A percentile compares a stretch with the other conserved stretches of the same genome.
Evolutionary conservation across 2,329 filamentous ascomycete species (phyloP).

Genomic region (Fusarium denticulatum): DNA sequence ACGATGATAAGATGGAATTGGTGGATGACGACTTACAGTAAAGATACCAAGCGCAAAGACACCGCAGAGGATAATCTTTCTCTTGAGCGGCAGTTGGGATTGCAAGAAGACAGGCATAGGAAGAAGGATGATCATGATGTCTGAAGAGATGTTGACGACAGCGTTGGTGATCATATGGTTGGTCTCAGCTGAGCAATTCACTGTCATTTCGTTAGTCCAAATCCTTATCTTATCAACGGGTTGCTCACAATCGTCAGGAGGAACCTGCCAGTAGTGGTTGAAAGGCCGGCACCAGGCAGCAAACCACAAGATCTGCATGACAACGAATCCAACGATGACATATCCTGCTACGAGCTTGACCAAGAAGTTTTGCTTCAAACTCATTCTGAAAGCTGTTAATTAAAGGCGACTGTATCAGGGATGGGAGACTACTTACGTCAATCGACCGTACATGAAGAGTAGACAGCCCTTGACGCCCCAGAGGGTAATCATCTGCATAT

Average conservation of each 20-base stretch:
- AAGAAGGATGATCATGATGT: constrained; percentile 66
- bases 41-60: constrained; percentile 58
- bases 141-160: constrained; percentile 66
- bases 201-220: background rate
- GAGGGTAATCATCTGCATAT: constrained; percentile 67
- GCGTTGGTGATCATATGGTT: constrained; percentile 67
- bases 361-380: constrained; percentile 54
- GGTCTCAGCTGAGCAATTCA: constrained; percentile 60
- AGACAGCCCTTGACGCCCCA: constrained; percentile 65
- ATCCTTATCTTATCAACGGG: rapidly evolving
- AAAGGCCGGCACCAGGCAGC: constrained; percentile 65
- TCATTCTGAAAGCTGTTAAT: constrained; percentile 44
- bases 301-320: constrained; percentile 61
- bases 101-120: constrained; percentile 62
- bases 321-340: constrained; percentile 52
- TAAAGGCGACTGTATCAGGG: rapidly evolving
- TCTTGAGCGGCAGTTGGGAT: constrained; percentile 58
- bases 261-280: constrained; percentile 58
- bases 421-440: constrained; percentile 52
- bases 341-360: constrained; percentile 60
- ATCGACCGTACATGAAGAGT: constrained; percentile 62
- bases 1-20: rapidly evolving
- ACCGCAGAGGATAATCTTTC: constrained; percentile 61
- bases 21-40: constrained; percentile 47
- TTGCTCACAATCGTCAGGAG: constrained; percentile 54